phyloP scores from a whole-genome alignment of 805 yeast species.

The Tetrapisispora pingtungensis region DNA sequence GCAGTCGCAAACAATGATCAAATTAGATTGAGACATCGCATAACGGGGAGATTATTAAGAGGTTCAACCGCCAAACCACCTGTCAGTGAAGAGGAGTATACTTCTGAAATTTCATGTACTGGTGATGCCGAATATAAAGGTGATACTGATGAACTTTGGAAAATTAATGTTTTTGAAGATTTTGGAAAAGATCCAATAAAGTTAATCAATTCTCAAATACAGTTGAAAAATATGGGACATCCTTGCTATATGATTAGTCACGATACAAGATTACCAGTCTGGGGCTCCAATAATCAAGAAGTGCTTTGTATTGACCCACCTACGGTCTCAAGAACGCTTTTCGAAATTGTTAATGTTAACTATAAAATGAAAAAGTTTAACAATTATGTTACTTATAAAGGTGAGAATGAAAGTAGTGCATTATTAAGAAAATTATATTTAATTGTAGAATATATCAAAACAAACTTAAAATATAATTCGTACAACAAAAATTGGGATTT shows the following conservation, averaged over 20 bases:
- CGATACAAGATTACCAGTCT: conserved; percentile 59
- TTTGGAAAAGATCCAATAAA: conserved; percentile 41
- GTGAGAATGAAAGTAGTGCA: not conserved
- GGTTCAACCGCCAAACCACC: conserved; percentile 72
- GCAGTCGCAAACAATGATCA: conserved; percentile 44
- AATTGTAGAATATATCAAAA: conserved; percentile 3
- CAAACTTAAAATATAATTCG: conserved; percentile 16
- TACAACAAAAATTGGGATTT: conserved; percentile 10
- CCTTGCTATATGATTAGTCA: conserved; percentile 71
- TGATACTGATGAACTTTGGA: conserved; percentile 62
- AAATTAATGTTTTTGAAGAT: conserved; percentile 40
- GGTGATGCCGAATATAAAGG: conserved; percentile 56
- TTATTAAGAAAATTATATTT: not conserved
- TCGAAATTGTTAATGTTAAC: not conserved
- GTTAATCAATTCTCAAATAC: conserved; percentile 55
- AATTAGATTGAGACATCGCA: conserved; percentile 59
- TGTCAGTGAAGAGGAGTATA: conserved; percentile 81
- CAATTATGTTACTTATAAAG: not conserved
- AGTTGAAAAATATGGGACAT: conserved; percentile 54
- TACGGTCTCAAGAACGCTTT: not conserved
- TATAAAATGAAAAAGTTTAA: not conserved
- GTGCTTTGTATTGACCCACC: conserved; percentile 78
- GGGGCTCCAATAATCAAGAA: conserved; percentile 83
- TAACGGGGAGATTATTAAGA: conserved; percentile 57
- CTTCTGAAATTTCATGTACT: conserved; percentile 66